A percentile compares a stretch with the other conserved stretches of the same genome.
phyloP scores from a whole-genome alignment of 306 rosid species.

The Crataegus laevigata region DNA sequence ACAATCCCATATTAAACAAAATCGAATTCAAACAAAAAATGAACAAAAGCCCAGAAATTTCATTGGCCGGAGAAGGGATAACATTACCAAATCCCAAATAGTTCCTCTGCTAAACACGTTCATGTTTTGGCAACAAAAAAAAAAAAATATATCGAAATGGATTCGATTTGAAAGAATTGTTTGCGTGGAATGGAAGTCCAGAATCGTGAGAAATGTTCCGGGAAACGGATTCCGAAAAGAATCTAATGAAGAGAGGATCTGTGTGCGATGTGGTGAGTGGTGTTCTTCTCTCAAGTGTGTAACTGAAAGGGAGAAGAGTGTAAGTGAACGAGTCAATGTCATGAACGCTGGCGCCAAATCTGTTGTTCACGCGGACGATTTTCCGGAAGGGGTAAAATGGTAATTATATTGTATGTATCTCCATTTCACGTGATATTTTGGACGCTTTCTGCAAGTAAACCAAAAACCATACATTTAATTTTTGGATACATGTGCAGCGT shows the following conservation, averaged over 20 bases:
- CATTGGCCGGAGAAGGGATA: background rate
- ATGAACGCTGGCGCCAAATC: too few species aligned
- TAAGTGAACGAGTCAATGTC: too few species aligned
- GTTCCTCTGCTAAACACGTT: background rate
- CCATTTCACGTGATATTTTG: too few species aligned
- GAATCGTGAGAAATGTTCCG: background rate
- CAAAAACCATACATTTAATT: too few species aligned
- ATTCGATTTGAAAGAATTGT: background rate
- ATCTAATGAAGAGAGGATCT: background rate
- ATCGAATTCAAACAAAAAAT: background rate
- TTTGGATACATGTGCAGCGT: too few species aligned
- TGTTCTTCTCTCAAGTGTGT: too few species aligned
- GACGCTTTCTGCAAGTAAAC: too few species aligned
- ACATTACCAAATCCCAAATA: background rate
- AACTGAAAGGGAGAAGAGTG: background rate
- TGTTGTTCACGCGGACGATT: too few species aligned
- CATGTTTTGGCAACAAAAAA: background rate
- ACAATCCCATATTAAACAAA: background rate
- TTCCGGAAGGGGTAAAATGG: too few species aligned
- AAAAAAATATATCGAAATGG: background rate
- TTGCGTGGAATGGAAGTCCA: background rate
- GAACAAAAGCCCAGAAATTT: background rate
- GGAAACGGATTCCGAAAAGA: background rate
- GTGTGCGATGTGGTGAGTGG: background rate
- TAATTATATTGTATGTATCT: too few species aligned